Evolutionary conservation across 495 filamentous ascomycete genomes (phyloP).

Genomic region (Podospora anserina): DNA sequence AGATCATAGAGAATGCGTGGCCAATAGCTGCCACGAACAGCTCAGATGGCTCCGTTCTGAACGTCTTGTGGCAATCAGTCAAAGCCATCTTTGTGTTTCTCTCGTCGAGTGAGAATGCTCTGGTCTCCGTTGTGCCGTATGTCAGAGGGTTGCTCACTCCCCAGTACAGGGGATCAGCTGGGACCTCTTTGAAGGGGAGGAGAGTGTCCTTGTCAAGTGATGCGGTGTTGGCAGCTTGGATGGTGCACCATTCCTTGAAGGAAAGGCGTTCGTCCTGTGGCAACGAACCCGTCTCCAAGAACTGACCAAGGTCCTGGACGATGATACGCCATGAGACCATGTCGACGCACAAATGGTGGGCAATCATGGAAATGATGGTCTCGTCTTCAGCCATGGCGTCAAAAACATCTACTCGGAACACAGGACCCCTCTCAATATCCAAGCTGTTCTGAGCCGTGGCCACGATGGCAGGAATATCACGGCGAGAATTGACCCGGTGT

Average conservation of each 20-base stretch:
- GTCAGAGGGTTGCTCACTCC: slow-evolving; percentile 24
- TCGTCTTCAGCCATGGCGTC: slow-evolving; percentile 30
- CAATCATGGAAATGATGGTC: slow-evolving; percentile 48
- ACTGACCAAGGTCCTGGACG: slow-evolving; percentile 53
- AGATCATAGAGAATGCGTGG: slow-evolving; percentile 31
- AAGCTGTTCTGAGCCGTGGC: slow-evolving; percentile 21
- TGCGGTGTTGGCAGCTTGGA: slow-evolving; percentile 30
- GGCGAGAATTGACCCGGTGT: slow-evolving; percentile 19
- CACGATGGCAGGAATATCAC: slow-evolving; percentile 15
- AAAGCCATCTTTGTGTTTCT: slow-evolving; percentile 24
- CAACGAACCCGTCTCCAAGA: slow-evolving; percentile 38
- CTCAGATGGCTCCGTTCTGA: slow-evolving; percentile 34
- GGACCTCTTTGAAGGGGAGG: slow-evolving; percentile 21
- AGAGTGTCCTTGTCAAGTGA: slow-evolving; percentile 8
- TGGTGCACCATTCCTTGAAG: slow-evolving; percentile 52
- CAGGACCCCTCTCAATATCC: slow-evolving; percentile 35
- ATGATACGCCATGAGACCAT: slow-evolving; percentile 63
- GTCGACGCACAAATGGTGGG: slow-evolving; percentile 58
- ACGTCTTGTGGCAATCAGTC: slow-evolving; percentile 25
- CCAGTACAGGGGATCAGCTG: slow-evolving; percentile 29
- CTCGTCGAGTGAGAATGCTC: slow-evolving; percentile 27
- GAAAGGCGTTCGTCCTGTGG: slow-evolving; percentile 35
- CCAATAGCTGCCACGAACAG: slow-evolving; percentile 33
- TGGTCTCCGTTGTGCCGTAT: slow-evolving; percentile 19
- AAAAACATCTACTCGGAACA: slow-evolving; percentile 44